Conservation (phyloP, 495 filamentous ascomycete species). For the Hypoxylon rickii region DNA sequence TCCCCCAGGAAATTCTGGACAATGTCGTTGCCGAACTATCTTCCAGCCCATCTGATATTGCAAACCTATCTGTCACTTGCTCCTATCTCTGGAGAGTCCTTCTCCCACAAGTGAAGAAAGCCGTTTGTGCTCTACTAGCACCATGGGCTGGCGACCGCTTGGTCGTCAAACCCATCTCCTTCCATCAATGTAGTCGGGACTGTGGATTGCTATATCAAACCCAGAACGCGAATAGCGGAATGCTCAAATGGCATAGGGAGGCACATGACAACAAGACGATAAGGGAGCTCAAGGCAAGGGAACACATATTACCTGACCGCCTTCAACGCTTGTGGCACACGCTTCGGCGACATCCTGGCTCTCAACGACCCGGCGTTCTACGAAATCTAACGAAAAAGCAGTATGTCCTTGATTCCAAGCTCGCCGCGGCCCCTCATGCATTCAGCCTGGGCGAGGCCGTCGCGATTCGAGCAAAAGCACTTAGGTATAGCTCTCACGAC, state of each 20-base stretch:
- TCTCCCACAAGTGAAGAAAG: slow-evolving; percentile 1
- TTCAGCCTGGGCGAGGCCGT: background rate
- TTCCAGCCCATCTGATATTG: background rate
- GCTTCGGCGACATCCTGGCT: background rate
- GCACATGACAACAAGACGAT: too few relatives aligned
- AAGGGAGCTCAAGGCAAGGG: too few relatives aligned
- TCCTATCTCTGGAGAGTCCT: slow-evolving; percentile 9
- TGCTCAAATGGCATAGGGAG: too few relatives aligned
- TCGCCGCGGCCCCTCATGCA: too few relatives aligned
- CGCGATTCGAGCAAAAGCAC: background rate
- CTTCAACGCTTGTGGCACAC: background rate
- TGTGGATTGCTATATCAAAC: too few relatives aligned
- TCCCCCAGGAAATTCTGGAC: slow-evolving; percentile 7
- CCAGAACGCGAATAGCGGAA: too few relatives aligned
- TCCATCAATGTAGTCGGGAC: too few relatives aligned
- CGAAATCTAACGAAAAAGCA: slow-evolving; percentile 5
- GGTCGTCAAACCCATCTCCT: slow-evolving; percentile 1
- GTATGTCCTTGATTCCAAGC: slow-evolving; percentile 9
- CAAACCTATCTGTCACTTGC: slow-evolving; percentile 5
- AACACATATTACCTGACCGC: background rate
- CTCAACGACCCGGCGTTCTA: background rate
- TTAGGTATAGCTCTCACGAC: background rate
- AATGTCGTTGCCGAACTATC: slow-evolving; percentile 1
- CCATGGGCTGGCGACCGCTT: slow-evolving; percentile 9
- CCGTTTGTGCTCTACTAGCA: background rate